Base-by-base conservation (phyloP, 352 stramenopile species). In the Labyrinthula sp. region DNA sequence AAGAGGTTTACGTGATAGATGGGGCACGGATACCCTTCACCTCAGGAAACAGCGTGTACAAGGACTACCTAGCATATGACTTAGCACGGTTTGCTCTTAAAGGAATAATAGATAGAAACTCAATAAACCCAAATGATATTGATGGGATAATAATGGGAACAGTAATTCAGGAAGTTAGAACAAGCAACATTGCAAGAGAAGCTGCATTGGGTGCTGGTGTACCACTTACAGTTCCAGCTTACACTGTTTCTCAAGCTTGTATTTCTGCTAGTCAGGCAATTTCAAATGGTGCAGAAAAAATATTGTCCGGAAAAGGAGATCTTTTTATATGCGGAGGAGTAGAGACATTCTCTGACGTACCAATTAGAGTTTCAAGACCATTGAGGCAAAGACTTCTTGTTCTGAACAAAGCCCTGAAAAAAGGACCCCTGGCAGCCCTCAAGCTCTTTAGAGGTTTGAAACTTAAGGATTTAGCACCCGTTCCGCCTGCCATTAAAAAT, bases 271-370 rank as follows among this genome's bases (percentile, higher is more conserved):
- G 79, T 58, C 82, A 90, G 40, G 83, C 81, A 5, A 93, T 93
- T 54, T 82, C 69, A 48, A 61, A 72, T 2, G 83, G 77, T 25
- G 81, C 80, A 0, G 79, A 93, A 61, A 93, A 94, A 66, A 96
- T 97, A 61, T 61, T 95, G 0, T 71, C 80, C 0, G 81, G 79
- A 15, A 74, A 92, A 37, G 85, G 85, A 0, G 79, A 92, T 41
- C 71, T 94, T n/a, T 72, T 96, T 27, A 59, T 97, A 34, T 81
- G 82, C 1, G 88, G 88, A 48, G 88, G 88, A 28, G 71, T 72
- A 2, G 88, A 97, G 65, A 95, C 87, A 14, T 95, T 96, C 60
- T 88, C 68, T 33, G 88, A 97, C 52, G 78, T 95, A 20, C 88
- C 88, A 2, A 97, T 97, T 58, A 78, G 85, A 29, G 88, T 87